Conservation (phyloP, 441 rosid species). For the Arabidopsis hybrid region DNA sequence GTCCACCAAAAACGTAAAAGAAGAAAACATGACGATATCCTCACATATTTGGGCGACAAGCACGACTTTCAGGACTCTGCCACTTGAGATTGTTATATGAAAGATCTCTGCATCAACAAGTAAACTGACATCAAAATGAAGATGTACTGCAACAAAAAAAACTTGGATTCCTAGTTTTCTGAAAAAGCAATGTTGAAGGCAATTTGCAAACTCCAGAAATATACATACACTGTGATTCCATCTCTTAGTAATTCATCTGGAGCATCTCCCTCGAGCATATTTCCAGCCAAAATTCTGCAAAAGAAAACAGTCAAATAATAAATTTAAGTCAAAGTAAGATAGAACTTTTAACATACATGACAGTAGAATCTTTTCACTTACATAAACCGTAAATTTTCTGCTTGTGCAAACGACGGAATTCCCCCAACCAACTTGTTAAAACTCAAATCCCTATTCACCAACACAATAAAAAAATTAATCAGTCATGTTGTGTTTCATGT, state of each 20-base stretch:
- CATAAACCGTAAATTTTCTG: slow-evolving; percentile 58
- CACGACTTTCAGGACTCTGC: slow-evolving; percentile 63
- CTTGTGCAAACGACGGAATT: slow-evolving; percentile 53
- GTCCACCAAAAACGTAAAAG: slow-evolving; percentile 18
- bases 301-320: slow-evolving; percentile 31
- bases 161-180: slow-evolving; percentile 25
- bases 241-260: slow-evolving; percentile 73
- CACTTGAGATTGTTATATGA: slow-evolving; percentile 82
- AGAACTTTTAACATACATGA: slow-evolving; percentile 8
- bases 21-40: slow-evolving; percentile 35
- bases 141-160: slow-evolving; percentile 18
- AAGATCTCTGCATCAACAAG: slow-evolving; percentile 71
- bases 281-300: slow-evolving; percentile 69
- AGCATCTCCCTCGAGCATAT: slow-evolving; percentile 66
- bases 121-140: slow-evolving; percentile 16
- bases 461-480: slow-evolving; percentile 17
- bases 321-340: slow-evolving; percentile 13
- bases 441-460: slow-evolving; percentile 79
- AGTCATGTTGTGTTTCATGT: slow-evolving; percentile 17
- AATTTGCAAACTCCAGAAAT: slow-evolving; percentile 19
- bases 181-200: neutral
- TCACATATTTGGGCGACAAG: slow-evolving; percentile 72
- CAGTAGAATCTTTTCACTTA: slow-evolving; percentile 47
- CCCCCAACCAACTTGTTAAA: slow-evolving; percentile 72
- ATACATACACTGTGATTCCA: slow-evolving; percentile 73